Evolutionary conservation across 1,284 basidiomycete species (phyloP).

Genomic region (Hypsizygus ulmarius): DNA sequence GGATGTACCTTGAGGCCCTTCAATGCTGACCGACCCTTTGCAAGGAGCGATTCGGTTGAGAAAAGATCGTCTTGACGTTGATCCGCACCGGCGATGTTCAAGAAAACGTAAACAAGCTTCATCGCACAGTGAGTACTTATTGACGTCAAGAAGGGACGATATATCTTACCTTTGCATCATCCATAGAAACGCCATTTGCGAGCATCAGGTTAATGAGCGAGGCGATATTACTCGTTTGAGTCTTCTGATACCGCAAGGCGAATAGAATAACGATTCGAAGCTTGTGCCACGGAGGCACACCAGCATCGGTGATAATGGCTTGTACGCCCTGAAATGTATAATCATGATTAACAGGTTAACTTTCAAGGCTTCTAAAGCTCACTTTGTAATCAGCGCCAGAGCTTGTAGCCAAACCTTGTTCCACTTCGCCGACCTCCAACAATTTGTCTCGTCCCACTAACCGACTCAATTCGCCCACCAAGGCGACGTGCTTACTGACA

Average conservation of each 20-base stretch:
- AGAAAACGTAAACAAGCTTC: slow-evolving; percentile 88
- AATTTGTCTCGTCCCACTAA: slow-evolving; percentile 85
- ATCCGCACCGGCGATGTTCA: slow-evolving; percentile 94
- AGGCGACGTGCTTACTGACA: slow-evolving; percentile 96
- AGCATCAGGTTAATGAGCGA: slow-evolving; percentile 82
- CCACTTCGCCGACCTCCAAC: slow-evolving; percentile 90
- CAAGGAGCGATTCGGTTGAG: slow-evolving; percentile 93
- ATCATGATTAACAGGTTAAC: not conserved
- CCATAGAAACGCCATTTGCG: slow-evolving; percentile 77
- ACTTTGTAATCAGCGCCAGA: slow-evolving; percentile 89
- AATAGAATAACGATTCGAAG: slow-evolving; percentile 93
- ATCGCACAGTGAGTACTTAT: not conserved
- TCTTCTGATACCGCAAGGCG: slow-evolving; percentile 93
- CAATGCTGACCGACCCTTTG: slow-evolving; percentile 90
- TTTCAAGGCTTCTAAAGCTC: slow-evolving; percentile 17
- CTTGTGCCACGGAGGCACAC: slow-evolving; percentile 78
- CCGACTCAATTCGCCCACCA: slow-evolving; percentile 94
- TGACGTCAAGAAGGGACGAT: not conserved
- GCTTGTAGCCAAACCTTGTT: slow-evolving; percentile 93
- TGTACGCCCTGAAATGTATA: slow-evolving; percentile 64
- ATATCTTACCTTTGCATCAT: slow-evolving; percentile 73
- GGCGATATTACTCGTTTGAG: slow-evolving; percentile 81
- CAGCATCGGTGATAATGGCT: slow-evolving; percentile 65
- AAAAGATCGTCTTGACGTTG: slow-evolving; percentile 98
- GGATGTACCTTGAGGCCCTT: slow-evolving; percentile 85